Percentiles rank a stretch among this genome's conserved stretches.
phyloP scores from a whole-genome alignment of 352 stramenopile species.

The Phytophthora idaei region DNA sequence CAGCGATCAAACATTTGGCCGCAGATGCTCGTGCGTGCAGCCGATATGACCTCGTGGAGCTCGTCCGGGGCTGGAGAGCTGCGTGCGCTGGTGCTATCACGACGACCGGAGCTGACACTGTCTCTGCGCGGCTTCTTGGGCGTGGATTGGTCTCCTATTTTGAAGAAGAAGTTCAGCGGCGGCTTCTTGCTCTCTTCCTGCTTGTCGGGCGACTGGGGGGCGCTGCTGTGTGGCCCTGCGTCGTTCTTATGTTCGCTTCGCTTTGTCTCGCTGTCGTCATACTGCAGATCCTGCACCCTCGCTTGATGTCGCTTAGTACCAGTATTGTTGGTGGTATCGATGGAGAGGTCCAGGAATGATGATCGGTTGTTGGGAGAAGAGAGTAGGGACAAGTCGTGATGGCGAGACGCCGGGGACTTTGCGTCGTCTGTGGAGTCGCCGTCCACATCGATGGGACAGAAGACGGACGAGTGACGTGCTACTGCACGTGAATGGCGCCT shows the following conservation, averaged over 20 bases:
- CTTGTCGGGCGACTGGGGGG: neutral
- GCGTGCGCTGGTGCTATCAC: slow-evolving; percentile 10
- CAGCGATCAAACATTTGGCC: slow-evolving; percentile 47
- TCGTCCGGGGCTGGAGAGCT: slow-evolving; percentile 12
- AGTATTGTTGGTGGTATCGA: slow-evolving; percentile 1
- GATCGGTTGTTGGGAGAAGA: slow-evolving; percentile 8
- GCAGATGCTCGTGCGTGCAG: slow-evolving; percentile 44
- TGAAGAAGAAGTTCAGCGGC: slow-evolving; percentile 42
- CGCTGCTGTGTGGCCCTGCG: neutral
- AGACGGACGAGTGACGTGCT: slow-evolving; percentile 13
- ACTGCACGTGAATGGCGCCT: neutral
- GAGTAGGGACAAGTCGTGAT: slow-evolving; percentile 2
- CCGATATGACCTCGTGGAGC: slow-evolving; percentile 28
- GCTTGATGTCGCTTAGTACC: neutral
- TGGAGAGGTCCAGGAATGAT: slow-evolving; percentile 25
- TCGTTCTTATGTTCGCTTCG: slow-evolving; percentile 22
- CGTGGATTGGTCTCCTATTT: slow-evolving; percentile 5
- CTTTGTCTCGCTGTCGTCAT: slow-evolving; percentile 29
- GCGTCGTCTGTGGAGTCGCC: slow-evolving; percentile 28
- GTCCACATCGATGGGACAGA: slow-evolving; percentile 38
- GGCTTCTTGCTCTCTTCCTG: neutral
- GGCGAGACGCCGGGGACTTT: slow-evolving; percentile 5
- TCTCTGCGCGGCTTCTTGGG: slow-evolving; percentile 4
- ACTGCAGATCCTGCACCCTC: neutral
- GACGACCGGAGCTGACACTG: neutral